Base-by-base conservation (phyloP, 2,329 filamentous ascomycete genomes). In the Colletotrichum echinochloae region DNA sequence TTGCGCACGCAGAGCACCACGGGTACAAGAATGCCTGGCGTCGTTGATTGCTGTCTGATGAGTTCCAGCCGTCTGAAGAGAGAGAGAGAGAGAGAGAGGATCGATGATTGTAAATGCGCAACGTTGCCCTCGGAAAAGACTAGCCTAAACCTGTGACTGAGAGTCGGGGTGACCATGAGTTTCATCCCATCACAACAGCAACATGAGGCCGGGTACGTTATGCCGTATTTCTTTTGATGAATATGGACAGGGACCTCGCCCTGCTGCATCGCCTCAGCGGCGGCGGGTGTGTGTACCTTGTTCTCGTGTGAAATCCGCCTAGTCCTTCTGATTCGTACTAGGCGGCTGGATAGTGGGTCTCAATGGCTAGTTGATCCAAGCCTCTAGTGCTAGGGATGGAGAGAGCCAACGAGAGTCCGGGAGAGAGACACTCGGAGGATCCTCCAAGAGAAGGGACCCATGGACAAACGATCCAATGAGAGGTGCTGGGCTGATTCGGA, bases 121-220 rank as follows among this genome's bases (percentile, higher is more conserved):
- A 51, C 59, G 55, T 55, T 39, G 46, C 49, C 44, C 52, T 54
- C 46, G 60, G 51, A 44, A 56, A 57, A 51, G 23, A 39, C 44
- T 46, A 39, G 28, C 64, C 7, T 59, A n/a, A 61, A 37, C 46
- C 44, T 44, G 23, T 35, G 44, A 59, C 57, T 46, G 41, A 52
- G 57, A 63, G 48, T 71, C 57, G 68, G 68, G 59, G 52, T 57
- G 44, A 35, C 57, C 64, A 67, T 68, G 51, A 28, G 56, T 70
- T 70, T 66, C 67, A 66, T 70, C 56, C 63, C 66, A 44, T 70
- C 28, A 30, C 59, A 33, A 60, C 48, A 35, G 59, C 56, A 23
- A 51, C 64, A 18, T 61, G 41, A 70, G 49, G 56, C 67, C 41
- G n/a, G 41, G 44, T 44, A 35, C 44, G 49, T 70, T 62, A 70